Evolutionary conservation across 495 filamentous ascomycete species (phyloP).

Genomic region (Penicillium tannophilum): DNA sequence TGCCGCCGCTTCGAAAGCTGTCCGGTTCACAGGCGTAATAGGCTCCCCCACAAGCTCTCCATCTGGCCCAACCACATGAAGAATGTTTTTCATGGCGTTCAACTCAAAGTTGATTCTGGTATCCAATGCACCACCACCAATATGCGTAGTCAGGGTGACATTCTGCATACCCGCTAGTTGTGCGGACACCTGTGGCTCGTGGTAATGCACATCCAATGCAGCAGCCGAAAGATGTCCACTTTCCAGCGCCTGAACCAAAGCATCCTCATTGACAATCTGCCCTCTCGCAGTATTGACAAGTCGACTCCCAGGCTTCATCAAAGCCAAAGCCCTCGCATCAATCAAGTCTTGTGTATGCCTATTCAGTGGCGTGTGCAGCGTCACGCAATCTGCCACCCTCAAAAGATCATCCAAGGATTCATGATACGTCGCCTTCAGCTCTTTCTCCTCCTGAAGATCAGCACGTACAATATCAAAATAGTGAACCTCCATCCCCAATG

Average conservation of each 20-base stretch:
- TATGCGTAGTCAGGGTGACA: slow-evolving; percentile 24
- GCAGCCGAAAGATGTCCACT: slow-evolving; percentile 48
- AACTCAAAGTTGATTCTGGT: slow-evolving; percentile 25
- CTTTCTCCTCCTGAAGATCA: slow-evolving; percentile 18
- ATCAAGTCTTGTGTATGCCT: slow-evolving; percentile 43
- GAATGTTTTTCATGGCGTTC: slow-evolving; percentile 25
- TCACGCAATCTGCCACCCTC: slow-evolving; percentile 56
- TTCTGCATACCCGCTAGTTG: slow-evolving; percentile 22
- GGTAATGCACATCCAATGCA: slow-evolving; percentile 66
- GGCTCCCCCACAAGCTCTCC: slow-evolving; percentile 22
- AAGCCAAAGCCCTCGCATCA: slow-evolving; percentile 40
- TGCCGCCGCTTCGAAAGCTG: slow-evolving; percentile 18
- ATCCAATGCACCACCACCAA: slow-evolving; percentile 21
- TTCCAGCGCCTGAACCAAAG: slow-evolving; percentile 63
- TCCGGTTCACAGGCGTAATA: slow-evolving; percentile 24
- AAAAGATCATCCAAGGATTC: slow-evolving; percentile 54
- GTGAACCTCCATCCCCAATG: slow-evolving; percentile 65
- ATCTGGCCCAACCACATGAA: slow-evolving; percentile 18
- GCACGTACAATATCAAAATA: slow-evolving; percentile 66
- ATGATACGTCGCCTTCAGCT: slow-evolving; percentile 48
- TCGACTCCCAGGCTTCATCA: slow-evolving; percentile 55
- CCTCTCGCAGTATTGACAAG: slow-evolving; percentile 71
- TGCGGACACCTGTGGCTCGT: slow-evolving; percentile 45
- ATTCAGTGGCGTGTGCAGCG: slow-evolving; percentile 61
- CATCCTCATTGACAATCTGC: slow-evolving; percentile 64